phyloP scores from a whole-genome alignment of 164 flowering plant genomes.

The Akebia trifoliata region DNA sequence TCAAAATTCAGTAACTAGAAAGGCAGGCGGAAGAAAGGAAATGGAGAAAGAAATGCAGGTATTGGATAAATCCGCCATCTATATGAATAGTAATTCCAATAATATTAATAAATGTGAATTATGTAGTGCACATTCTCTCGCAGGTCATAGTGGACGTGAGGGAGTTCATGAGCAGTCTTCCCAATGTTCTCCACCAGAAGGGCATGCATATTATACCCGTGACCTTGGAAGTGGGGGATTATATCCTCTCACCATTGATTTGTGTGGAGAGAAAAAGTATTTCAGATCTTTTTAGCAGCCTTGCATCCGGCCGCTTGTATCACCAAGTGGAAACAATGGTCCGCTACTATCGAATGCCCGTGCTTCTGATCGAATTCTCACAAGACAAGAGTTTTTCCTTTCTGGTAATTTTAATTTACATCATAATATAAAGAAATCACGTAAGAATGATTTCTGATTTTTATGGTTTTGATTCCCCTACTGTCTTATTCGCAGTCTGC shows the following conservation, averaged over 20 bases:
- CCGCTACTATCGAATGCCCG: slow-evolving; percentile 86
- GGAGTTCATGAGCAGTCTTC: slow-evolving; percentile 99
- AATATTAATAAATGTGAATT: not conserved
- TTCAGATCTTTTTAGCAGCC: slow-evolving; percentile 86
- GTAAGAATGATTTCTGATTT: not conserved
- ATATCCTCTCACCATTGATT: slow-evolving; percentile 86
- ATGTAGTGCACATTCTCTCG: slow-evolving; percentile 6
- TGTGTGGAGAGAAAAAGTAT: slow-evolving; percentile 98
- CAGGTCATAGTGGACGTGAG: slow-evolving; percentile 98
- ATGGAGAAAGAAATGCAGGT: slow-evolving; percentile 86
- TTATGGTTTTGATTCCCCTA: not conserved
- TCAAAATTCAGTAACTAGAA: slow-evolving; percentile 78
- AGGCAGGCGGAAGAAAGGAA: slow-evolving; percentile 95
- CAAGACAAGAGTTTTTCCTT: slow-evolving; percentile 98
- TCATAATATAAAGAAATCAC: not conserved
- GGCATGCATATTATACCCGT: slow-evolving; percentile 94
- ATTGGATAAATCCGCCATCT: slow-evolving; percentile 2
- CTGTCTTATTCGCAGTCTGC: slow-evolving; percentile 62
- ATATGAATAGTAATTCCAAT: not conserved
- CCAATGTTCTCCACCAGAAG: slow-evolving; percentile 96
- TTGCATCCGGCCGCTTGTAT: slow-evolving; percentile 91
- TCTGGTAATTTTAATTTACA: slow-evolving; percentile 51
- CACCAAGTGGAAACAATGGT: slow-evolving; percentile 90
- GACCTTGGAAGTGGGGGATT: slow-evolving; percentile 94
- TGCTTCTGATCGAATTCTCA: slow-evolving; percentile 94